These are phyloP conservation scores for Camellia oleifera DNA, from an alignment of 179 eudicot species.

Conservation along the genomic window DNA sequence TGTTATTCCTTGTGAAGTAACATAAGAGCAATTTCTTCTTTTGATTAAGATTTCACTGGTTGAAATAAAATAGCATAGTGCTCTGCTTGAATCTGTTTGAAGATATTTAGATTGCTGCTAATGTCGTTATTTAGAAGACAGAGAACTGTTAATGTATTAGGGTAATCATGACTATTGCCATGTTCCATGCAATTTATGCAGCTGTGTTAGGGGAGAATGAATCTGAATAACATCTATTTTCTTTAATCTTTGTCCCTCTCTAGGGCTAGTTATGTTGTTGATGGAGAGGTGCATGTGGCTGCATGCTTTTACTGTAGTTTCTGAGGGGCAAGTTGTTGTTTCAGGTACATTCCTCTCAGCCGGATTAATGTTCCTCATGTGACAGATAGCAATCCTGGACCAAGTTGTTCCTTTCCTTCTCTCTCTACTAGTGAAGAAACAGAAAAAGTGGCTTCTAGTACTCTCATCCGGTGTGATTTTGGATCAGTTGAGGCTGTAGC, in stretches of 20 bases:
- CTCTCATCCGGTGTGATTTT: slow-evolving; percentile 61
- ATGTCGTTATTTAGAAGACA: background rate
- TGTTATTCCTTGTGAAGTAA: background rate
- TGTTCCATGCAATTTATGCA: background rate
- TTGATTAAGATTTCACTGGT: background rate
- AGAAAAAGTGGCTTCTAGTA: slow-evolving; percentile 53
- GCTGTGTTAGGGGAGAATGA: background rate
- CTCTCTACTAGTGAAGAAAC: slow-evolving; percentile 65
- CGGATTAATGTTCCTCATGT: slow-evolving; percentile 43
- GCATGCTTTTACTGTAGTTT: background rate
- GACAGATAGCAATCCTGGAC: slow-evolving; percentile 27
- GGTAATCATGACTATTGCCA: background rate
- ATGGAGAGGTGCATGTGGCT: background rate
- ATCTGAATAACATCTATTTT: background rate
- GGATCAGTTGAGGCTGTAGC: slow-evolving; percentile 79
- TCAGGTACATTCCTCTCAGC: slow-evolving; percentile 81
- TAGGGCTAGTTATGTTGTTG: background rate
- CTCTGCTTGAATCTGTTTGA: background rate
- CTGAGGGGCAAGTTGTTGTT: slow-evolving; percentile 22
- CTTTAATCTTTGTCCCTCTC: background rate
- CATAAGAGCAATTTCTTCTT: background rate
- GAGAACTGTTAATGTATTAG: no score
- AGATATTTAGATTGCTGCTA: background rate
- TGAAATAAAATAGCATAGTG: background rate
- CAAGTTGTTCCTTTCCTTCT: slow-evolving; percentile 56